Base-by-base conservation (phyloP, 2,329 filamentous ascomycete genomes). In the Sporothrix humicola region DNA sequence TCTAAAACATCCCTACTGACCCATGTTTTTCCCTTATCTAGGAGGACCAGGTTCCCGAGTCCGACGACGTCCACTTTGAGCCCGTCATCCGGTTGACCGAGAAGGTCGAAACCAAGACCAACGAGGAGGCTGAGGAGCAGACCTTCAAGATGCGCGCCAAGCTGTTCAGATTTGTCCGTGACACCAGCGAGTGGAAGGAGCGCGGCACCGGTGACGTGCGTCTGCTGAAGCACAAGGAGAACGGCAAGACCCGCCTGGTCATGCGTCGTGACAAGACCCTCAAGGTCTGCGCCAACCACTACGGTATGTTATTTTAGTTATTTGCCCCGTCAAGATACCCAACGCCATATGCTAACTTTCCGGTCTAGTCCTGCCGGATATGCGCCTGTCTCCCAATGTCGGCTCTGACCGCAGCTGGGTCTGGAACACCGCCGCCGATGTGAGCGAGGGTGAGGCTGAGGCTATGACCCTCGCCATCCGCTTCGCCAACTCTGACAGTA, bases 271-370 rank as follows among this genome's bases (percentile, higher is more conserved):
- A 99, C 88, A 98, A 98, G 93, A 99, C 96, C 75, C 91, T 98
- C 86, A 99, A 99, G 90, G 96, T 99, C 85, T 99, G 96, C 91
- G 96, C 96, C 82, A 99, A 99, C 88, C 96, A 99, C 89, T 99
- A 99, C 86, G 92, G 95, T 97, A 91, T 7, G 74, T 71, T 37
- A 37, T 37, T 37, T 7, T 37, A 37, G 31, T 3, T 7, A 15
- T 37, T 12, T 1, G 1, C n/a, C 20, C 42, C 46, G 17, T 4
- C 13, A 9, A 13, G 2, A 13, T 15, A 23, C 20, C 31, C 2
- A 13, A 46, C 7, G 1, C 52, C 37, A n/a, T 42, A 8, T 48
- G n/a, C 31, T 54, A 2, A 52, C 48, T 31, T n/a, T 54, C 15
- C 42, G 2, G 15, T 52, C 72, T 78, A 97, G 95, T 99, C 81